Base-by-base conservation (phyloP, 805 yeast species). In the Torulaspora indica region DNA sequence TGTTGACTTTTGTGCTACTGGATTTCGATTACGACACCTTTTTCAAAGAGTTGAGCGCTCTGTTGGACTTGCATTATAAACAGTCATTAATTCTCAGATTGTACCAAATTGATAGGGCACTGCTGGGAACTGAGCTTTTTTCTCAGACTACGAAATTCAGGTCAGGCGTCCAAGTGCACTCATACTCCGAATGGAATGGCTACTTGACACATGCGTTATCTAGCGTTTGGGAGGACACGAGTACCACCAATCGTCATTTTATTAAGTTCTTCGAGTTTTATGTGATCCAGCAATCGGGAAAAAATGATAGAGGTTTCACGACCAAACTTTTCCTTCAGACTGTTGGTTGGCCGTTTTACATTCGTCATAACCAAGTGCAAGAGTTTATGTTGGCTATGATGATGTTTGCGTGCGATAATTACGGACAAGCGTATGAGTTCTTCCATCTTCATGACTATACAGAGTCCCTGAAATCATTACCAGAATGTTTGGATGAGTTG, bases 1-100 rank as follows among this genome's bases (percentile, higher is more conserved):
- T 70, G 29, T 46, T 70, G 29, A 47, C 67, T 9, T 57, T 71
- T 25, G 57, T 68, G 8, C 63, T 70, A 10, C 51, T 71, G 45
- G 71, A 71, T 42, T 63, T 71, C 43, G 69, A 68, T 36, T 60
- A 60, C 24, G 53, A 63, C 13, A 17, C 48, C 3, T 53, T 63
- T 41, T 50, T 43, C 28, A 41, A 45, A 3, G 61, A 60, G 38
- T 20, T 64, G 6, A 42, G 48, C 8, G 38, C 34, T 2, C 43
- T 64, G 20, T 42, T 64, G 31, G 49, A 52, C 7, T 29, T 62
- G 10, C 56, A 58, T 45, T 60, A 53, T 38, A 61, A 57, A 28
- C 58, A 57, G 38, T 43, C 55, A 14, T 32, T 60, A 12, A 52
- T 61, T 40, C 31, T 60, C 12, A 46, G 49, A n/a, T 40, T 64